Conservation (phyloP, 495 filamentous ascomycete genomes). For the Pyrenula aspistea region DNA sequence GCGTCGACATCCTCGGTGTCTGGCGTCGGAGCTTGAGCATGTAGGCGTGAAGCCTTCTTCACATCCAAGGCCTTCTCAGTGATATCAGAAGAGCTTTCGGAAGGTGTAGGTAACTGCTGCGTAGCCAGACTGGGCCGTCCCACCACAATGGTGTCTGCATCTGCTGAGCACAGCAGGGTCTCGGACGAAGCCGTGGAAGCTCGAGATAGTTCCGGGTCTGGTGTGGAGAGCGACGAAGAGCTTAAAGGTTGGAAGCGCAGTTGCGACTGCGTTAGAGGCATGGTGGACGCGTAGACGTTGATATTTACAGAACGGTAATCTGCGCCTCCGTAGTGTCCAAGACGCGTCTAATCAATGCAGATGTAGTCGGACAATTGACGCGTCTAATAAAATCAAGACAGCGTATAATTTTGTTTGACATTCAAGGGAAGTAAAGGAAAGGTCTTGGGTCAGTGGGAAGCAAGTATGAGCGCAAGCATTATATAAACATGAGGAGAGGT, state of each 20-base stretch:
- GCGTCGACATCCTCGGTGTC: not conserved
- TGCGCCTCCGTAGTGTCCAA: not conserved
- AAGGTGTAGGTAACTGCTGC: not conserved
- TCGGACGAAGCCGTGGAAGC: not conserved
- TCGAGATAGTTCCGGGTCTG: not conserved
- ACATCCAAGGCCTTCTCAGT: not conserved
- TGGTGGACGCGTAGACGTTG: not conserved
- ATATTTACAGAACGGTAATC: too few relatives aligned
- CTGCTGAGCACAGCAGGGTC: not conserved
- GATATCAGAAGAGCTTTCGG: not conserved
- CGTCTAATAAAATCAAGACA: too few relatives aligned
- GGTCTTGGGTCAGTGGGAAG: too few relatives aligned
- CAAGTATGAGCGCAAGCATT: not conserved
- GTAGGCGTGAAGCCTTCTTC: not conserved
- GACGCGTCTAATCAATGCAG: not conserved
- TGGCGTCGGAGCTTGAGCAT: not conserved
- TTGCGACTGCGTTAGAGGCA: not conserved
- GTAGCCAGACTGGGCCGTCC: not conserved
- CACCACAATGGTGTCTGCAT: slow-evolving; percentile 1
- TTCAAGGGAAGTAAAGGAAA: too few relatives aligned
- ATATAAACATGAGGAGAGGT: not conserved
- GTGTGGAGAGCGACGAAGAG: not conserved
- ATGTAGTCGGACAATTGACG: not conserved
- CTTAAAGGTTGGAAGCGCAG: not conserved
- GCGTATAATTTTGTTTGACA: too few relatives aligned